Conservation (phyloP, 257 asterid genomes). For the Primulina huaijiensis region DNA sequence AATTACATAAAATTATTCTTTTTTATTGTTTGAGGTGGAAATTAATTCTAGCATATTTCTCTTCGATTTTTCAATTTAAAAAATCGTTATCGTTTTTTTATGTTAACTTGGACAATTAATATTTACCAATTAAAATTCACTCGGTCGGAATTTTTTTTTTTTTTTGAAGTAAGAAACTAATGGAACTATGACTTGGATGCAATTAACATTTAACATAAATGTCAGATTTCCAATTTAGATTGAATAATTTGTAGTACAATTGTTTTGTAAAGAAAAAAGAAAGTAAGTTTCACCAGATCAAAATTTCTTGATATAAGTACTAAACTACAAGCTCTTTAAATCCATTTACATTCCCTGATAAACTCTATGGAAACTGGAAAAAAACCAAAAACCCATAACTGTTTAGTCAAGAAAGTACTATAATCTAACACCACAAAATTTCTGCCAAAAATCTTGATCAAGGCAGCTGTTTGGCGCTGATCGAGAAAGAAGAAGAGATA, state of each 20-base stretch:
- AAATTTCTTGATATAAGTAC: neutral
- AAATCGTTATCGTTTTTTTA: too few relatives aligned
- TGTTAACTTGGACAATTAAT: too few relatives aligned
- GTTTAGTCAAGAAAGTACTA: neutral
- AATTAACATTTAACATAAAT: too few relatives aligned
- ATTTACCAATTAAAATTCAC: too few relatives aligned
- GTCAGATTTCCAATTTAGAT: too few relatives aligned
- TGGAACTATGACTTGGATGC: neutral
- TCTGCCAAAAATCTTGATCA: neutral
- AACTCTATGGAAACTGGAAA: neutral
- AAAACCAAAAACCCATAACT: neutral
- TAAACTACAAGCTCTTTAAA: neutral
- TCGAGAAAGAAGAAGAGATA: slow-evolving; percentile 15
- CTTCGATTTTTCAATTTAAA: too few relatives aligned
- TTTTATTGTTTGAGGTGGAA: too few relatives aligned
- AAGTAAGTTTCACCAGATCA: neutral
- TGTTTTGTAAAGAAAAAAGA: neutral
- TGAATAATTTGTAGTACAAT: neutral
- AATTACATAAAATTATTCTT: too few relatives aligned
- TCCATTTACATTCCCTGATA: neutral
- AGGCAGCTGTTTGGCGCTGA: neutral
- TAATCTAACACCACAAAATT: neutral
- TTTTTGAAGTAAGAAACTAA: too few relatives aligned
- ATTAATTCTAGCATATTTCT: too few relatives aligned
- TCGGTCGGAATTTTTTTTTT: too few relatives aligned